Evolutionary conservation across 306 rosid species (phyloP).

Genomic region (Dryas drummondii): DNA sequence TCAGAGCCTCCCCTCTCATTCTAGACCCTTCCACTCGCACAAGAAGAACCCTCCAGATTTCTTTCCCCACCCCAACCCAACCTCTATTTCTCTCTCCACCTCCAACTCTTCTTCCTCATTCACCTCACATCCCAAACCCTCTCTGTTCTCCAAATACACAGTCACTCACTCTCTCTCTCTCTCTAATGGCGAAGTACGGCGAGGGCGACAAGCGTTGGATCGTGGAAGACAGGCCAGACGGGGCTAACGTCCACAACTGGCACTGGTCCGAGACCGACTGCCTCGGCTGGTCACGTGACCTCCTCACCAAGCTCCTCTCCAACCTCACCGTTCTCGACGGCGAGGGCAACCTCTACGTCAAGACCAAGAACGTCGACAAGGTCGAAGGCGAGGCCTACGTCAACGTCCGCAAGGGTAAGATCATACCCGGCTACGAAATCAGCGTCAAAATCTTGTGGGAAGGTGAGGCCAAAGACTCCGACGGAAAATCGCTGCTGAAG

Average conservation of each 20-base stretch:
- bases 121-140: background rate
- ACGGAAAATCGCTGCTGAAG: conserved; percentile 55
- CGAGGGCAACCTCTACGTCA: conserved; percentile 58
- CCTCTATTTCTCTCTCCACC: background rate
- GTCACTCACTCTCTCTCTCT: background rate
- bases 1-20: background rate
- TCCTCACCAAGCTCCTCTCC: conserved; percentile 62
- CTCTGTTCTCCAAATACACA: background rate
- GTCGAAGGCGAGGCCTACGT: conserved; percentile 92
- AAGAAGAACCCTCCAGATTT: background rate
- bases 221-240: conserved; percentile 90
- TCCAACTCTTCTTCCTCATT: background rate
- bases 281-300: conserved; percentile 74
- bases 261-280: conserved; percentile 97
- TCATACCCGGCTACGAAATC: conserved; percentile 91
- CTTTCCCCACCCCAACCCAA: background rate
- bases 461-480: conserved; percentile 73
- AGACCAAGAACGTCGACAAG: conserved; percentile 49
- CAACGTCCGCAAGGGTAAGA: conserved; percentile 85
- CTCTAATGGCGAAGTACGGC: conserved; percentile 76
- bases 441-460: conserved; percentile 67
- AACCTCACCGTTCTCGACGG: conserved; percentile 62
- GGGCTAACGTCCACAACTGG: conserved; percentile 98
- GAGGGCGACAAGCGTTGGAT: conserved; percentile 99
- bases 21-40: background rate